Evolutionary conservation across 306 rosid genomes (phyloP).

Genomic region (Sicyos baderoa): DNA sequence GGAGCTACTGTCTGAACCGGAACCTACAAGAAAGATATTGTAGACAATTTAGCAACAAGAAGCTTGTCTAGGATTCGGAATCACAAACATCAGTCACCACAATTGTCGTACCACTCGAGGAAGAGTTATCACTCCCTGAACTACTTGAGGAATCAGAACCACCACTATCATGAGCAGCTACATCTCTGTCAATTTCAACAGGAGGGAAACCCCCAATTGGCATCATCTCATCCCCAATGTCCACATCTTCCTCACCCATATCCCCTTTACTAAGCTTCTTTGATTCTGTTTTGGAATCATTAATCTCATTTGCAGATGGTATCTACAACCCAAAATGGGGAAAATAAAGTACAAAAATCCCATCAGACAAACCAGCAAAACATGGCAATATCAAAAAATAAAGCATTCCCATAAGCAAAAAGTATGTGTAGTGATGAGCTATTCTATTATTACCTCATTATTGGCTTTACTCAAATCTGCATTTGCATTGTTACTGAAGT

Average conservation of each 20-base stretch:
- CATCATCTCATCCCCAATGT: constrained; percentile 86
- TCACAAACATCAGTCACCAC: neutral
- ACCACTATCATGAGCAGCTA: constrained; percentile 52
- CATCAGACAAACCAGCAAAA: neutral
- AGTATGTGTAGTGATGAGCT: too few relatives aligned
- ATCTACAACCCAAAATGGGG: constrained; percentile 29
- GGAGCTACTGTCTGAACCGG: constrained; percentile 72
- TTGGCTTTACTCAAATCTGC: constrained; percentile 32
- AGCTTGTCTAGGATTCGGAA: neutral
- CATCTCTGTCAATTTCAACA: constrained; percentile 83
- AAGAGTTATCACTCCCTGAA: constrained; percentile 78
- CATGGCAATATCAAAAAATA: neutral
- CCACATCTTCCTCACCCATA: constrained; percentile 83
- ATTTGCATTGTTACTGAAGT: constrained; percentile 34
- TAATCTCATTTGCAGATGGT: constrained; percentile 33
- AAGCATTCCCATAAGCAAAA: neutral
- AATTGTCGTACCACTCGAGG: constrained; percentile 72
- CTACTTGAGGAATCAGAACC: constrained; percentile 76
- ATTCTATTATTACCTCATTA: constrained; percentile 67
- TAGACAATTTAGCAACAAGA: neutral
- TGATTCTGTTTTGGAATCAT: constrained; percentile 35
- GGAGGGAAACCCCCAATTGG: constrained; percentile 78
- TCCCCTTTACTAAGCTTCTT: constrained; percentile 74
- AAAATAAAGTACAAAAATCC: neutral
- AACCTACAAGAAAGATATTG: constrained; percentile 42